phyloP scores from a whole-genome alignment of 2,329 filamentous ascomycete species.

The Monosporascus sp. region DNA sequence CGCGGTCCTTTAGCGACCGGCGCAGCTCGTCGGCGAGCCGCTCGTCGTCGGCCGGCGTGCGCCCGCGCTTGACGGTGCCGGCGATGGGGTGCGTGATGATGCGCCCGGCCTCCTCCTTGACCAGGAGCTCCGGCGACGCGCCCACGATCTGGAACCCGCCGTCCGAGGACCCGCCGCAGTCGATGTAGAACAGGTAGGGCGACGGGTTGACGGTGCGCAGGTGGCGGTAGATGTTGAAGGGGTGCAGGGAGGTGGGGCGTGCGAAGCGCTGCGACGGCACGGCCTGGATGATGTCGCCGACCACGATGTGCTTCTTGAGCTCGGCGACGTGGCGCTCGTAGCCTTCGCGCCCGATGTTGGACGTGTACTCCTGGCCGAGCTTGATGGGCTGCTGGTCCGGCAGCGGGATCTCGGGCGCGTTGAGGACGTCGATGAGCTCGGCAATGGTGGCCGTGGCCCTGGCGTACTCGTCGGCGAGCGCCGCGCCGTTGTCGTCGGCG shows the following conservation, averaged over 20 bases:
- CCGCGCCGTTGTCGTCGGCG: conserved; percentile 21
- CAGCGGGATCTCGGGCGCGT: conserved; percentile 68
- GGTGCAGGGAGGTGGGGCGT: conserved; percentile 82
- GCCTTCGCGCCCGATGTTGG: conserved; percentile 82
- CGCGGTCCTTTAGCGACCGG: conserved; percentile 81
- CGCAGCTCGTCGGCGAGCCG: conserved; percentile 71
- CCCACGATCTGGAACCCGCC: conserved; percentile 91
- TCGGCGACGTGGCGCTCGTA: conserved; percentile 85
- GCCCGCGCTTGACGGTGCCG: conserved; percentile 85
- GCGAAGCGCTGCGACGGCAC: conserved; percentile 93
- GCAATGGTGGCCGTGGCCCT: conserved; percentile 61
- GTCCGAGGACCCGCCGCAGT: conserved; percentile 76
- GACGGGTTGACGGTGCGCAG: conserved; percentile 96
- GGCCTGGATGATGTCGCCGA: conserved; percentile 94
- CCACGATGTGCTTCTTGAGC: conserved; percentile 85
- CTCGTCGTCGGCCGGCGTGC: conserved; percentile 75
- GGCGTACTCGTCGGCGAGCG: conserved; percentile 63
- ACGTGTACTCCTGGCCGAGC: conserved; percentile 73
- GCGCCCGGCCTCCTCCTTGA: conserved; percentile 79
- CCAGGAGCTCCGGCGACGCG: conserved; percentile 88
- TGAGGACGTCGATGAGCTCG: conserved; percentile 64
- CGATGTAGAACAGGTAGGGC: conserved; percentile 93
- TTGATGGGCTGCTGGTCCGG: conserved; percentile 71
- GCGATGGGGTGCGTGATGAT: conserved; percentile 97
- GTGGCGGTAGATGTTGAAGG: conserved; percentile 97